Evolutionary conservation across 2,329 filamentous ascomycete genomes (phyloP).

Genomic region (Cyphellophora attinorum): DNA sequence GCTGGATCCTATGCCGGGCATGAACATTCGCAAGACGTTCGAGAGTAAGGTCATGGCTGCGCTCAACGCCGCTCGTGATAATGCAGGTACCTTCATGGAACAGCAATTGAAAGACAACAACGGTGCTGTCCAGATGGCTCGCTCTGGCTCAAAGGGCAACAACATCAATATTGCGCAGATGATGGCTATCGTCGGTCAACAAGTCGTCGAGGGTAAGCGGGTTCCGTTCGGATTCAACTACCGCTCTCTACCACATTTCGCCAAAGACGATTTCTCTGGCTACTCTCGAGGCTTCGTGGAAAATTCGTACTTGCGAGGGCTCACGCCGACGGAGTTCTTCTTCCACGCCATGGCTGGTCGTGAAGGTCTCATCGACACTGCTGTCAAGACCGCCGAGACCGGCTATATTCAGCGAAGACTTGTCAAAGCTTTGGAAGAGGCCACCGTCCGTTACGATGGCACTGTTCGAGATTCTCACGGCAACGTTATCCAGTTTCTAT

Average conservation of each 20-base stretch:
- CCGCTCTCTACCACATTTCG: slow-evolving; percentile 91
- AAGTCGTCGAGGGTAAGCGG: slow-evolving; percentile 96
- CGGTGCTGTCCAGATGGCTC: slow-evolving; percentile 93
- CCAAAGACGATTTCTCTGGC: slow-evolving; percentile 97
- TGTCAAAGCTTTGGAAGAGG: slow-evolving; percentile 94
- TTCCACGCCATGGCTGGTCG: slow-evolving; percentile 99
- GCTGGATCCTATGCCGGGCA: slow-evolving; percentile 88
- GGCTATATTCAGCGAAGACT: slow-evolving; percentile 98
- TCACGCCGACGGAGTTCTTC: slow-evolving; percentile 95
- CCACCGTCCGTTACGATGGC: slow-evolving; percentile 94
- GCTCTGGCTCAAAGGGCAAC: slow-evolving; percentile 94
- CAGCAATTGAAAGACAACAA: slow-evolving; percentile 90
- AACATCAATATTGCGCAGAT: slow-evolving; percentile 99
- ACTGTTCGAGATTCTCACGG: slow-evolving; percentile 95
- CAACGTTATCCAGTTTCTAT: slow-evolving; percentile 93
- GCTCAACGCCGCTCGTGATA: slow-evolving; percentile 90
- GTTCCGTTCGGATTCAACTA: slow-evolving; percentile 99
- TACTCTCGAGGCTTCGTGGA: slow-evolving; percentile 96
- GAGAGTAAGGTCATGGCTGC: slow-evolving; percentile 94
- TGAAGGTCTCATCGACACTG: slow-evolving; percentile 98
- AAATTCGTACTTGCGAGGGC: slow-evolving; percentile 91
- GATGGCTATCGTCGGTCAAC: slow-evolving; percentile 94
- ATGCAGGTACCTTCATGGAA: slow-evolving; percentile 85
- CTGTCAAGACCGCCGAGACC: slow-evolving; percentile 97
- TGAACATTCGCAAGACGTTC: slow-evolving; percentile 97